Conservation (phyloP, 1,139 yeast genomes). For the Taphrina pruni region DNA sequence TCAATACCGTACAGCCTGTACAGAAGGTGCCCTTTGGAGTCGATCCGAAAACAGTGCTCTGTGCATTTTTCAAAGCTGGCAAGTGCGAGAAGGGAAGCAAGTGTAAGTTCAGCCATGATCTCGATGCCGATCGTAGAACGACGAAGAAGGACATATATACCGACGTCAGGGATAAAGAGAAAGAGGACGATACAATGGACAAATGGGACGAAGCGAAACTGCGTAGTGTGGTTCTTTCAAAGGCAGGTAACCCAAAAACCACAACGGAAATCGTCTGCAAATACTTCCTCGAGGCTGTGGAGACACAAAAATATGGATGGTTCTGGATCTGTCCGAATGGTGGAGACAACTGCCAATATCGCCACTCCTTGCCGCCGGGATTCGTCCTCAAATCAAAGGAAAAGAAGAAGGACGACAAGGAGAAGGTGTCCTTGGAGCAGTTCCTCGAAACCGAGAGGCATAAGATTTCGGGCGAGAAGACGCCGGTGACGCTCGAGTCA, state of each 20-base stretch:
- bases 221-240: constrained; percentile 81
- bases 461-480: constrained; percentile 75
- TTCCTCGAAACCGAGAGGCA: constrained; percentile 93
- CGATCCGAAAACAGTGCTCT: constrained; percentile 91
- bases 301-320: constrained; percentile 98
- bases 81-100: constrained; percentile 85
- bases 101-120: constrained; percentile 94
- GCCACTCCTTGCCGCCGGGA: constrained; percentile 96
- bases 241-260: constrained; percentile 92
- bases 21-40: constrained; percentile 97
- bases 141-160: constrained; percentile 91
- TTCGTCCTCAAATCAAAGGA: constrained; percentile 95
- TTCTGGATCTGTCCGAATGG: constrained; percentile 98
- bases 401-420: constrained; percentile 82
- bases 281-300: constrained; percentile 93
- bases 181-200: constrained; percentile 90
- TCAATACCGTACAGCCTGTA: constrained; percentile 61
- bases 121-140: constrained; percentile 82
- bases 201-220: constrained; percentile 96
- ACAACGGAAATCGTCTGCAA: constrained; percentile 96
- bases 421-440: constrained; percentile 92
- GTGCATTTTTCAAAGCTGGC: constrained; percentile 90
- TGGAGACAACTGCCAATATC: constrained; percentile 85
- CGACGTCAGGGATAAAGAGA: constrained; percentile 73
- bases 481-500: constrained; percentile 86